A percentile compares a stretch with the other conserved stretches of the same genome.
Evolutionary conservation across 805 yeast genomes (phyloP).

Genomic region (Spathaspora girioi): DNA sequence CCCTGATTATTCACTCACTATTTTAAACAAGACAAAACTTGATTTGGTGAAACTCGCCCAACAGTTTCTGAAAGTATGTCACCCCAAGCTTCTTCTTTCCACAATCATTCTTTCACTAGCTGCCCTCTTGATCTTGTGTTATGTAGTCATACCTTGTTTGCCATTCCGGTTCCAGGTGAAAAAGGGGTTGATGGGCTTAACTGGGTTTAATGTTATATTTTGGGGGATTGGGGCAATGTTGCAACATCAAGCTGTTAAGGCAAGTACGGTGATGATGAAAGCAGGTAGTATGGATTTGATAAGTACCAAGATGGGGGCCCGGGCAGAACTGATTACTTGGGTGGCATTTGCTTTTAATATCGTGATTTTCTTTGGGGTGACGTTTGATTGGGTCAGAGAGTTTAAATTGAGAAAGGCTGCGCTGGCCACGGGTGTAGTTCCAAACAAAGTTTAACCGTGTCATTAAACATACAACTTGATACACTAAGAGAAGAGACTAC

Average conservation of each 20-base stretch:
- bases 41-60: slow-evolving; percentile 48
- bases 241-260: slow-evolving; percentile 51
- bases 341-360: slow-evolving; percentile 48
- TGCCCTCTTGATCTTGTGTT: slow-evolving; percentile 39
- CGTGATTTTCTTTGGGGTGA: slow-evolving; percentile 36
- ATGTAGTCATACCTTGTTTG: slow-evolving; percentile 44
- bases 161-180: slow-evolving; percentile 36
- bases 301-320: slow-evolving; percentile 40
- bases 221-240: slow-evolving; percentile 71
- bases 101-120: slow-evolving; percentile 42
- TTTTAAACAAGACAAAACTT: slow-evolving; percentile 14
- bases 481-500: no score
- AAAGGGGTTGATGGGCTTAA: slow-evolving; percentile 13
- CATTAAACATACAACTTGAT: no score
- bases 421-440: no score
- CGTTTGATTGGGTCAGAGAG: slow-evolving; percentile 16
- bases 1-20: slow-evolving; percentile 1
- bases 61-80: slow-evolving; percentile 44
- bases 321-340: slow-evolving; percentile 63
- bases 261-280: slow-evolving; percentile 42
- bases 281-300: slow-evolving; percentile 50
- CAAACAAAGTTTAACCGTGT: not conserved
- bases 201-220: slow-evolving; percentile 36
- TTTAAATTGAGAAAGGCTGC: not conserved
- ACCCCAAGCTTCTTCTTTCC: slow-evolving; percentile 52